Base-by-base conservation (phyloP, 768 basidiomycete species). In the Candolleomyces efflorescens region DNA sequence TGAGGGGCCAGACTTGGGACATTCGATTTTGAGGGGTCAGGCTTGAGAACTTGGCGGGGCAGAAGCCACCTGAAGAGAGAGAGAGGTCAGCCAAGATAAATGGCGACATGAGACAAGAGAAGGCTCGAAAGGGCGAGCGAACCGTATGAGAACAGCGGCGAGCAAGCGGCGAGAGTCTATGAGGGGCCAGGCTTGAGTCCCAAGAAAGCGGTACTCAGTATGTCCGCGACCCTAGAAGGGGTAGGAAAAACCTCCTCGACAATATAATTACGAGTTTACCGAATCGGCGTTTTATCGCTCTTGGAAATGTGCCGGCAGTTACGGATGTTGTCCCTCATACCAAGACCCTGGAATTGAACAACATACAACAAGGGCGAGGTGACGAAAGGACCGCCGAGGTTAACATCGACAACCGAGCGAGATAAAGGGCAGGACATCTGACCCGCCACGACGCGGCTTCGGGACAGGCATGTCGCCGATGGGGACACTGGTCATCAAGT, bases 391-490 rank as follows among this genome's bases (percentile, higher is more conserved):
- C 71, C 71, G 4, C 64, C 53, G 0, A 73, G 44, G 10, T 67
- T 71, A 0, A 17, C 12, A 45, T 69, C 64, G 0, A 60, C 50
- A 7, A 56, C 22, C 27, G 12, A 7, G 26, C 15, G 22, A 5
- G 55, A 37, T 54, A 64, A 72, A 1, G 68, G 65, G 6, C 73
- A 68, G 4, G 62, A 63, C 67, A 74, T 71, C 4, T 67, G 18
- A 4, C 58, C 36, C 0, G 64, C 59, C 56, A 51, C 0, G 64
- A 68, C 0, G 62, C 58, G 46, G 68, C 62, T 71, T 67, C 0
- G 54, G 56, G n/a, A 70, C 47, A 18, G 73, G 69, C 63, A 77
- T 71, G 1, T 62, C 44, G 1, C 74, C 72, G 3, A 76, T 55
- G 0, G 70, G 71, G 53, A 76, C 75, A 2, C 74, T 71, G 10